A percentile compares a stretch with the other conserved stretches of the same genome.
Evolutionary conservation across 2,329 filamentous ascomycete species (phyloP).

Genomic region (Helicocarpus griseus): DNA sequence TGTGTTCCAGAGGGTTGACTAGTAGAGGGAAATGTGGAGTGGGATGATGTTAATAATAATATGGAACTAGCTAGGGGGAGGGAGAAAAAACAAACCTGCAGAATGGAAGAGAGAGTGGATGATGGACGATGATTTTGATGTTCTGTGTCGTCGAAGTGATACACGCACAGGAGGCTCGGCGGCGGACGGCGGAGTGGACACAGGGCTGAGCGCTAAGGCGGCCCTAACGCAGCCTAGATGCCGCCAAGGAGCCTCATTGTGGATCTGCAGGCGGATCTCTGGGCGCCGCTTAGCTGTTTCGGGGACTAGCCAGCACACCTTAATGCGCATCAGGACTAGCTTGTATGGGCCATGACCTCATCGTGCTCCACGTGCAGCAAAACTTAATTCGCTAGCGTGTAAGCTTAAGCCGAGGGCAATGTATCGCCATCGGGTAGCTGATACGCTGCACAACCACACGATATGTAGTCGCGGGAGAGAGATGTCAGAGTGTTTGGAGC

Average conservation of each 20-base stretch:
- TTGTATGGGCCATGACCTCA: not conserved
- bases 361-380: not conserved
- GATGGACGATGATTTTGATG: too few relatives aligned
- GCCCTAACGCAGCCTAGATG: not conserved
- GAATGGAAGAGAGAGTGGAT: too few relatives aligned
- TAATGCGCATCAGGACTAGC: too few relatives aligned
- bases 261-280: not conserved
- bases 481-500: too few relatives aligned
- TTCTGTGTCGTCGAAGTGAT: too few relatives aligned
- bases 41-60: too few relatives aligned
- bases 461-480: too few relatives aligned
- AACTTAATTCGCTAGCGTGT: not conserved
- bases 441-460: too few relatives aligned
- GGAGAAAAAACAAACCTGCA: too few relatives aligned
- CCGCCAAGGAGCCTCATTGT: not conserved
- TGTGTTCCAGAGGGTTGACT: not conserved
- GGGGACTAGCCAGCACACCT: not conserved
- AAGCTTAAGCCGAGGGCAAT: not conserved
- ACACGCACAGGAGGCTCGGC: not conserved
- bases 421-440: not conserved
- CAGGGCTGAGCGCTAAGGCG: not conserved
- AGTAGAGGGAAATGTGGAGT: not conserved
- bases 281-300: not conserved
- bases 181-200: not conserved
- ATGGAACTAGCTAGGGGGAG: too few relatives aligned